phyloP scores from a whole-genome alignment of 371 early-diverging fungal genomes.

The Parasitella parasitica region DNA sequence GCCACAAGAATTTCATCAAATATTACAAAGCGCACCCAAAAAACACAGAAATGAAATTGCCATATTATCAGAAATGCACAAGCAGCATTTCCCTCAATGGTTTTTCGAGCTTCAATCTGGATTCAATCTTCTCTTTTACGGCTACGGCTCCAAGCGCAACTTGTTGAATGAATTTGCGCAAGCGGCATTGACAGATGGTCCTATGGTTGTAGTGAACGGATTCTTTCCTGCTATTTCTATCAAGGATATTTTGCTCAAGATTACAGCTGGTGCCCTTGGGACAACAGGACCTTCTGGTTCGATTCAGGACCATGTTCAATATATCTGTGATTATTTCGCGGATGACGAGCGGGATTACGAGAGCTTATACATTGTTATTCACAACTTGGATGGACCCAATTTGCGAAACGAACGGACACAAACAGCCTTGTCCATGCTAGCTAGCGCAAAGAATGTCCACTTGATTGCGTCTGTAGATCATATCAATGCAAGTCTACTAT shows the following conservation, averaged over 20 bases:
- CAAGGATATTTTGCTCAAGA: slow-evolving; percentile 68
- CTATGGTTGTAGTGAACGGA: slow-evolving; percentile 81
- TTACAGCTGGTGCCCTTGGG: slow-evolving; percentile 50
- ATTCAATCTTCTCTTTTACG: slow-evolving; percentile 87
- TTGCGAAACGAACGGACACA: slow-evolving; percentile 77
- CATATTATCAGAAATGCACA: slow-evolving; percentile 57
- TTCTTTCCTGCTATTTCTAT: slow-evolving; percentile 77
- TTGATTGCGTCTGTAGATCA: slow-evolving; percentile 90
- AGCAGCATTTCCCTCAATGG: slow-evolving; percentile 80
- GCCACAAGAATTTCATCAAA: slow-evolving; percentile 59
- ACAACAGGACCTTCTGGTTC: slow-evolving; percentile 37
- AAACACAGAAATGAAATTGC: slow-evolving; percentile 64
- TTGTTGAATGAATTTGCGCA: slow-evolving; percentile 74
- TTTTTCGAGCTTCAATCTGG: slow-evolving; percentile 71
- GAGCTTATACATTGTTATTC: slow-evolving; percentile 75
- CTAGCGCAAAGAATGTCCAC: slow-evolving; percentile 65
- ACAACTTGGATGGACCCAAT: slow-evolving; percentile 87
- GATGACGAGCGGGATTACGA: slow-evolving; percentile 43
- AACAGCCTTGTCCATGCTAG: slow-evolving; percentile 64
- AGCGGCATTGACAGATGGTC: slow-evolving; percentile 54
- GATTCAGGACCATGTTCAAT: slow-evolving; percentile 64
- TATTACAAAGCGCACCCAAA: slow-evolving; percentile 45
- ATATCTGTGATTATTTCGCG: slow-evolving; percentile 66
- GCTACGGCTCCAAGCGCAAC: slow-evolving; percentile 86
- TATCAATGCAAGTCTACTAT: slow-evolving; percentile 83